Evolutionary conservation across 257 asterid genomes (phyloP).

Genomic region (Haberlea rhodopensis): DNA sequence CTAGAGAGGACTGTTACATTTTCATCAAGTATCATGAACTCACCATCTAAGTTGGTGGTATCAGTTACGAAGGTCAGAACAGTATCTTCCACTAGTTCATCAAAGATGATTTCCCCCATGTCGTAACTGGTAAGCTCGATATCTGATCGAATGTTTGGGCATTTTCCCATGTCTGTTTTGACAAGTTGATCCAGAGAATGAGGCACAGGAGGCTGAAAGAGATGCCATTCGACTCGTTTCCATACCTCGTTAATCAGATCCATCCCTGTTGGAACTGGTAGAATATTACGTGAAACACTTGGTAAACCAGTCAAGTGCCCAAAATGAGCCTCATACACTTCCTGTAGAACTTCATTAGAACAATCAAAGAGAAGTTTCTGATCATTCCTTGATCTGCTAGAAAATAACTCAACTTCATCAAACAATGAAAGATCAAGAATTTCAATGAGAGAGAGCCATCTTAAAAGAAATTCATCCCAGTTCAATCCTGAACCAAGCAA

Average conservation of each 20-base stretch:
- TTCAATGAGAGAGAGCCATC: constrained; percentile 69
- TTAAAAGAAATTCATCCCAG: constrained; percentile 78
- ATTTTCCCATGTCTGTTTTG: neutral
- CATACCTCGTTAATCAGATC: constrained; percentile 79
- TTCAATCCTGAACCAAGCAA: constrained; percentile 88
- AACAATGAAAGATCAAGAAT: constrained; percentile 73
- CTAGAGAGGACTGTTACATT: neutral
- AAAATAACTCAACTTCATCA: constrained; percentile 87
- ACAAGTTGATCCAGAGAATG: constrained; percentile 64
- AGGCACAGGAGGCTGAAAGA: constrained; percentile 38
- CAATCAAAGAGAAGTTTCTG: constrained; percentile 87
- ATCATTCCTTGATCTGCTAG: constrained; percentile 62
- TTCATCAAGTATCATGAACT: neutral
- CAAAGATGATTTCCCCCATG: neutral
- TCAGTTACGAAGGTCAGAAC: neutral
- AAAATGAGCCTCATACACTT: constrained; percentile 57
- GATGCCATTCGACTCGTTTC: constrained; percentile 58
- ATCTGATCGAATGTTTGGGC: neutral
- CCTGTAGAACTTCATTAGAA: constrained; percentile 63
- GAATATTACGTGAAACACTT: constrained; percentile 32
- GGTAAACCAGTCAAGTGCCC: constrained; percentile 46
- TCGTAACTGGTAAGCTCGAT: neutral
- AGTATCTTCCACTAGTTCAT: neutral
- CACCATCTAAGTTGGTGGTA: neutral
- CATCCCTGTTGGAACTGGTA: constrained; percentile 63